Evolutionary conservation across 2,329 filamentous ascomycete genomes (phyloP).

Genomic region (Penicillium sp.): DNA sequence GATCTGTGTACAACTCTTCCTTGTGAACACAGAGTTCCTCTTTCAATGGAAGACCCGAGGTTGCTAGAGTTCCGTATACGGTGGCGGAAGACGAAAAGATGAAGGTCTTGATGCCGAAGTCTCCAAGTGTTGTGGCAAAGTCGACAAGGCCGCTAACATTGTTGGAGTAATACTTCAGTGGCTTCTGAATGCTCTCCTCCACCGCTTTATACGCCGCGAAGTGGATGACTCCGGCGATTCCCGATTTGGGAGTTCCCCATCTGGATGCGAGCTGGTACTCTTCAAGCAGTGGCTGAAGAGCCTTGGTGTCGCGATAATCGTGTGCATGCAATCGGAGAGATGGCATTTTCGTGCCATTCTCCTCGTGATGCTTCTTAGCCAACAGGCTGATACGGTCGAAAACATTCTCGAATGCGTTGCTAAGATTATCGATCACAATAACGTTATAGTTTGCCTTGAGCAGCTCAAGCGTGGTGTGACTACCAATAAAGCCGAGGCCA

Average conservation of each 20-base stretch:
- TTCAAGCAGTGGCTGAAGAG: constrained; percentile 45
- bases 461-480: constrained; percentile 44
- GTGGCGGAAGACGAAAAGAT: constrained; percentile 68
- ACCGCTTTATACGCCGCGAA: constrained; percentile 68
- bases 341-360: constrained; percentile 43
- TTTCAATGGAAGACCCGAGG: constrained; percentile 51
- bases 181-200: constrained; percentile 59
- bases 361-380: constrained; percentile 37
- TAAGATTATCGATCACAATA: constrained; percentile 43
- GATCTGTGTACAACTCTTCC: constrained; percentile 46
- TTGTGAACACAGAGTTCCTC: constrained; percentile 58
- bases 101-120: constrained; percentile 62
- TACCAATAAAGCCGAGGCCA: constrained; percentile 44
- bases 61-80: constrained; percentile 60
- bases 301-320: constrained; percentile 47
- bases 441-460: constrained; percentile 43
- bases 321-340: constrained; percentile 48
- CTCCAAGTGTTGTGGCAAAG: constrained; percentile 56
- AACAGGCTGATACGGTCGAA: constrained; percentile 36
- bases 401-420: constrained; percentile 39
- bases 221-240: constrained; percentile 64
- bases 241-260: constrained; percentile 44
- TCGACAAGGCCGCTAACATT: constrained; percentile 64
- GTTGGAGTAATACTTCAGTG: constrained; percentile 65
- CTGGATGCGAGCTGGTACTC: constrained; percentile 39